Percentiles rank a stretch among this genome's conserved stretches.
Conservation (phyloP, 1,139 yeast genomes). For the Taphrina pruni region DNA sequence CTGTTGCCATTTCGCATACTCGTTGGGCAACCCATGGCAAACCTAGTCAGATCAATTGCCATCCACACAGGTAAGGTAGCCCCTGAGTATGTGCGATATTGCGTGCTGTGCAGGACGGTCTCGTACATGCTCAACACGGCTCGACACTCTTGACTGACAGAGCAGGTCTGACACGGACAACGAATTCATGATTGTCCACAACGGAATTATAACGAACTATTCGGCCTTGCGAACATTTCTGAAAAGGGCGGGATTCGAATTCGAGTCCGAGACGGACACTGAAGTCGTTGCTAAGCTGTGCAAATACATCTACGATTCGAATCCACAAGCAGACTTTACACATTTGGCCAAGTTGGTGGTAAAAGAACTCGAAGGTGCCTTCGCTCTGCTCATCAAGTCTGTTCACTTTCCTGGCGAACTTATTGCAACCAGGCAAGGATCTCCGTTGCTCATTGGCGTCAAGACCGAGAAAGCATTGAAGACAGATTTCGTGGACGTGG, state of each 20-base stretch:
- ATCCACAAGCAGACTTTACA: slow-evolving; percentile 77
- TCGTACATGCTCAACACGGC: background rate
- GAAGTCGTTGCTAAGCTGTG: slow-evolving; percentile 96
- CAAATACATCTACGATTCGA: slow-evolving; percentile 86
- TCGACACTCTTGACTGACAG: background rate
- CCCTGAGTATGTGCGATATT: too few species aligned
- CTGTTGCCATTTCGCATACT: slow-evolving; percentile 97
- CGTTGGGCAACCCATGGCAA: slow-evolving; percentile 99
- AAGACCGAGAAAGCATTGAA: slow-evolving; percentile 92
- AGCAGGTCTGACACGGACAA: slow-evolving; percentile 74
- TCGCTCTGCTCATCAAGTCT: slow-evolving; percentile 92
- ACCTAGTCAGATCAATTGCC: slow-evolving; percentile 85
- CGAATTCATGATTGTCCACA: slow-evolving; percentile 92
- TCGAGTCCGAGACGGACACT: slow-evolving; percentile 95
- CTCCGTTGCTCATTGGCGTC: slow-evolving; percentile 95
- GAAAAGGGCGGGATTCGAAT: slow-evolving; percentile 74
- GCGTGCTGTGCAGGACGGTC: too few species aligned
- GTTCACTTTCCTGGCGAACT: slow-evolving; percentile 93
- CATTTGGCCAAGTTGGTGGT: slow-evolving; percentile 91
- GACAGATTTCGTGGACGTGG: slow-evolving; percentile 98
- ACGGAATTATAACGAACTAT: slow-evolving; percentile 97
- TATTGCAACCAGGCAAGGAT: slow-evolving; percentile 97
- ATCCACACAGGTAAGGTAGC: slow-evolving; percentile 67
- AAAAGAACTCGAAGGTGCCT: slow-evolving; percentile 94
- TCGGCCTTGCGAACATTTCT: slow-evolving; percentile 85